Evolutionary conservation across 1,284 basidiomycete species (phyloP).

Genomic region (Malassezia sp.): DNA sequence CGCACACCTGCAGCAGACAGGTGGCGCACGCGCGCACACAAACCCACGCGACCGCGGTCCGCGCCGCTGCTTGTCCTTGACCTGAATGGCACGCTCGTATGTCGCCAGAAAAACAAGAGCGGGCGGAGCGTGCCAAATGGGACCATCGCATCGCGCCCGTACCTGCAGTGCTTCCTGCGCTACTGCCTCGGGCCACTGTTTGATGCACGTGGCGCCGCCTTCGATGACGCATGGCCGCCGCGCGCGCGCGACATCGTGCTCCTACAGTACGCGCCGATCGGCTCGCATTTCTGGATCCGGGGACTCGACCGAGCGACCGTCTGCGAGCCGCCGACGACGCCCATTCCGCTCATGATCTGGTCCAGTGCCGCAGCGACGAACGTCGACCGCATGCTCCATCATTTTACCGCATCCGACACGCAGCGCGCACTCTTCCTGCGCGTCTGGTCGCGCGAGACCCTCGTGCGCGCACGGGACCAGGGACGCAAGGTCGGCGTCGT

Average conservation of each 20-base stretch:
- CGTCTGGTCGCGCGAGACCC: constrained; percentile 66
- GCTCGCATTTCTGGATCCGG: constrained; percentile 26
- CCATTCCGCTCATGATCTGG: constrained; percentile 61
- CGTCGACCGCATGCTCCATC: constrained; percentile 53
- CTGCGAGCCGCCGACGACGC: constrained; percentile 51
- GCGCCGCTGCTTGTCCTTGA: constrained; percentile 61
- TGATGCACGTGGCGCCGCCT: neutral
- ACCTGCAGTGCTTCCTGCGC: constrained; percentile 56
- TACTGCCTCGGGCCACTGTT: constrained; percentile 49
- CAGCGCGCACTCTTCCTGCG: constrained; percentile 46
- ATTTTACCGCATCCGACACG: constrained; percentile 20
- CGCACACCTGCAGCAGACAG: too few relatives aligned
- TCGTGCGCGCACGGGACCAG: constrained; percentile 48
- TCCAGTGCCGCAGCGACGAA: constrained; percentile 69
- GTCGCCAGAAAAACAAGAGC: constrained; percentile 50
- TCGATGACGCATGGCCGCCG: constrained; percentile 1
- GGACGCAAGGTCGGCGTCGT: constrained; percentile 38
- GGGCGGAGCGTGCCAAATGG: constrained; percentile 16
- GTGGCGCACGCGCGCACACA: too few relatives aligned
- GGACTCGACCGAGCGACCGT: constrained; percentile 49
- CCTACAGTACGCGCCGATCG: constrained; percentile 13
- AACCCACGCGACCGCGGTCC: too few relatives aligned
- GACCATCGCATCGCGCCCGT: constrained; percentile 51
- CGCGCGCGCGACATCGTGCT: neutral
- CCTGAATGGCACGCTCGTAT: constrained; percentile 69